Evolutionary conservation across 2,329 filamentous ascomycete genomes (phyloP).

Genomic region (Aspergillus glaucus): DNA sequence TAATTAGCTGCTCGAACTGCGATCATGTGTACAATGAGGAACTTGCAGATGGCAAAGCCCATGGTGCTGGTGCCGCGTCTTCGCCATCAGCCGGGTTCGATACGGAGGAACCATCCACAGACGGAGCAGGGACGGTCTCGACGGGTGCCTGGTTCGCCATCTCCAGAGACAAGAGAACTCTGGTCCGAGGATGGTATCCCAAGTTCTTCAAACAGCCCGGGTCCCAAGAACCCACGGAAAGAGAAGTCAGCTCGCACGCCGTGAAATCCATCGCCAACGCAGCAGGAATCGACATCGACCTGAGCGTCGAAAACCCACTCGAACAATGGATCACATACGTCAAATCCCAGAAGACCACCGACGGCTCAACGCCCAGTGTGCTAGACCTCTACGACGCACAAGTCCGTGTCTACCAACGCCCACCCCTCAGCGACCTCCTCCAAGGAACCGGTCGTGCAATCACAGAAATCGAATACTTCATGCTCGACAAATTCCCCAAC

Average conservation of each 20-base stretch:
- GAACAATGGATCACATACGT: slow-evolving; percentile 47
- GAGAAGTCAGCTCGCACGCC: slow-evolving; percentile 53
- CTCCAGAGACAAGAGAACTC: slow-evolving; percentile 54
- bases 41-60: slow-evolving; percentile 51
- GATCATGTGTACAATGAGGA: slow-evolving; percentile 81
- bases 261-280: slow-evolving; percentile 51
- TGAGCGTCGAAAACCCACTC: slow-evolving; percentile 57
- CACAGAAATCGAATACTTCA: slow-evolving; percentile 29
- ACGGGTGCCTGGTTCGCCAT: slow-evolving; percentile 36
- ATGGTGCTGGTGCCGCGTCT: slow-evolving; percentile 7
- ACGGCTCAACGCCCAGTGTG: slow-evolving; percentile 18
- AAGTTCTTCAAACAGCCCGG: slow-evolving; percentile 33
- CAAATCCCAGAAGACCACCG: slow-evolving; percentile 6
- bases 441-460: slow-evolving; percentile 19
- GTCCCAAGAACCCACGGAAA: slow-evolving; percentile 25
- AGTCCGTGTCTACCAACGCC: slow-evolving; percentile 33
- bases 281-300: slow-evolving; percentile 61
- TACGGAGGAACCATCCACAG: slow-evolving; percentile 13
- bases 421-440: slow-evolving; percentile 32
- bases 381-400: slow-evolving; percentile 37
- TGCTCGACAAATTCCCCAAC: slow-evolving; percentile 32
- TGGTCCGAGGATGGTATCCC: slow-evolving; percentile 66
- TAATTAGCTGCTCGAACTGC: slow-evolving; percentile 70
- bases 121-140: slow-evolving; percentile 26
- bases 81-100: slow-evolving; percentile 15